Base-by-base conservation (phyloP, 73 alveolate species). In the Paramecium octaurelia region DNA sequence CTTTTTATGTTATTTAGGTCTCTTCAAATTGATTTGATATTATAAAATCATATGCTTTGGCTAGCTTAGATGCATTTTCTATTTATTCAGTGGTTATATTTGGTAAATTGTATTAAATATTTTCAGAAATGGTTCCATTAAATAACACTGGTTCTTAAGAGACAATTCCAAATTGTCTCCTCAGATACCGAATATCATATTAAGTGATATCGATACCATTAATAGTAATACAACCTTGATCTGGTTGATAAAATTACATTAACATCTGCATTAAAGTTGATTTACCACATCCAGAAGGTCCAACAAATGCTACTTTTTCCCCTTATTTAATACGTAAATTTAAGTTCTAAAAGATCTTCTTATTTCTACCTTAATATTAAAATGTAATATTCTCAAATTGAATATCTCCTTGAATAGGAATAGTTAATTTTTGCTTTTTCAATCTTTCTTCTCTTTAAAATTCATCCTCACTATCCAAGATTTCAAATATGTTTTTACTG, bases 261-360 rank as follows among this genome's bases (percentile, higher is more conserved):
- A 97, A 58, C 18, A 97, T 77, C 73, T 95, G 89, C 14, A 95
- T 95, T 21, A 97, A 54, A 3, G 99, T 97, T 35, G 97, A 93
- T 88, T 97, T 97, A 35, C 99, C 99, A 92, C 97, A 93, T 24
- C 99, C 99, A 31, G 98, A 94, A 9, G 97, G 86, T 10, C 99
- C 99, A 24, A 96, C 97, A 83, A 97, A 92, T 2, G 98, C 99
- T 1, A 58, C 76, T 2, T 58, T 58, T n/a, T 58, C 0, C 0
- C 40, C 42, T 58, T 58, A 94, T 21, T 93, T 88, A 8, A 96
- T 57, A 7, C 21, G 54, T 24, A 95, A 71, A 36, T 92, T 77
- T 24, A 96, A 86, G 77, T 93, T 68, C 44, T 95, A 86, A 71
- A 97, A 93, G 38, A 95, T 90, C n/a, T 23, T 42, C 0, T 40